Base-by-base conservation (phyloP, 176 grass and related monocot genomes). In the Phoenix dactylifera region DNA sequence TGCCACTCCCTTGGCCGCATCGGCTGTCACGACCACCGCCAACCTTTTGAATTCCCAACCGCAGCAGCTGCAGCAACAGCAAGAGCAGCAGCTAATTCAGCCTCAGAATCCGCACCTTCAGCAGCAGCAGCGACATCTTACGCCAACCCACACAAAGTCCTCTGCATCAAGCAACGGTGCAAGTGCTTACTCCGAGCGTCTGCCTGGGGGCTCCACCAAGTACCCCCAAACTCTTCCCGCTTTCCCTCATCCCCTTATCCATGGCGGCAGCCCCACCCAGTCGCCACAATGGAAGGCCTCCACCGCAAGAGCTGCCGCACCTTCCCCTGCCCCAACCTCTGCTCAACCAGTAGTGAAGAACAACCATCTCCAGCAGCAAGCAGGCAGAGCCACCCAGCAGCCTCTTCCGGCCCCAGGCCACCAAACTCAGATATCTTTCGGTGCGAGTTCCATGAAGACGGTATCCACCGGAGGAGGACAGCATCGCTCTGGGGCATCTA, bases 281-380 rank as follows among this genome's bases (percentile, higher is more conserved):
- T 92, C 79, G 60, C 80, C 90, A 0, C 90, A 95, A 54, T 78
- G 82, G 72, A 96, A 96, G 62, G 23, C 62, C 7, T 68, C 78
- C 23, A 79, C 69, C 51, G 71, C 78, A 16, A 85, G 92, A 90
- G 7, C 32, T 35, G 32, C 7, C 32, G 9, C 73, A 63, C 55
- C 59, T 58, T 16, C 50, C 6, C 48, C 82, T 55, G 78, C 67
- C 63, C 62, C 58, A 7, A 18, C 74, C 24, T 54, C 80, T 7
- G 52, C 66, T 78, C 74, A 76, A 50, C 68, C 79, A 58, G 51
- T 77, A 64, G 54, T 69, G 62, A 88, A 85, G 77, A 96, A 79
- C 44, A 30, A 76, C 65, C 65, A 63, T 67, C 87, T 79, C 62
- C 80, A 72, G 52, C 91, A 85, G 63, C 79, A 80, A 82, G 6